phyloP scores from a whole-genome alignment of 2,329 filamentous ascomycete genomes.

The Botrytis fabae region DNA sequence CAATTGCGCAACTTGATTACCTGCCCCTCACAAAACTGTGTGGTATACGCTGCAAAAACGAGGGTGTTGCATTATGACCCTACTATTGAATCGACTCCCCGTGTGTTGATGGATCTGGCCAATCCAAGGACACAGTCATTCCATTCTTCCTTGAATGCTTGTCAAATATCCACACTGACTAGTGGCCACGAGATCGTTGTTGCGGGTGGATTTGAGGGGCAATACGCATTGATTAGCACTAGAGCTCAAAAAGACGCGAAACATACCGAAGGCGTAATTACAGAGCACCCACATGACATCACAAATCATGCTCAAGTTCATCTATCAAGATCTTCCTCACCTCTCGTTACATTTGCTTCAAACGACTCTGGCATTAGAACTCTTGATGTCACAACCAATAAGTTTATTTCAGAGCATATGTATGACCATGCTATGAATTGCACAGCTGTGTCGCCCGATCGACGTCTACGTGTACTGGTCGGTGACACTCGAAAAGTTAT shows the following conservation, averaged over 20 bases:
- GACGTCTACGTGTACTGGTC: conserved; percentile 69
- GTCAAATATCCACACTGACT: conserved; percentile 41
- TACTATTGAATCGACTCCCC: conserved; percentile 29
- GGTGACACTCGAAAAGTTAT: conserved; percentile 66
- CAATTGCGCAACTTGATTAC: conserved; percentile 65
- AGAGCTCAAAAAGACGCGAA: conserved; percentile 36
- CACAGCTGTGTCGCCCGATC: conserved; percentile 69
- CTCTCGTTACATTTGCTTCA: conserved; percentile 60
- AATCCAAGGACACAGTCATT: conserved; percentile 34
- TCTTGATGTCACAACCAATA: conserved; percentile 59
- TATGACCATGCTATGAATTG: conserved; percentile 71
- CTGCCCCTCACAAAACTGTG: conserved; percentile 54
- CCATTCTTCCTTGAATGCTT: conserved; percentile 29
- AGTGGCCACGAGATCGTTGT: conserved; percentile 42
- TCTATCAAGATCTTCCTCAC: conserved; percentile 52
- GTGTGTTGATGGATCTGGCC: conserved; percentile 37
- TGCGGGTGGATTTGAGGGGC: conserved; percentile 44
- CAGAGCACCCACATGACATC: conserved; percentile 58
- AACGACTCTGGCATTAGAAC: conserved; percentile 62
- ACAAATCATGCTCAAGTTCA: conserved; percentile 66
- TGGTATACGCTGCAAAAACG: conserved; percentile 56
- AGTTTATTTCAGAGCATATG: conserved; percentile 54
- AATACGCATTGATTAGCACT: conserved; percentile 43
- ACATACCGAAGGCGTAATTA: conserved; percentile 43
- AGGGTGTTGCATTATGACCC: conserved; percentile 56